Conservation (phyloP, 2,329 filamentous ascomycete species). For the Chaetoscypha palmicola region DNA sequence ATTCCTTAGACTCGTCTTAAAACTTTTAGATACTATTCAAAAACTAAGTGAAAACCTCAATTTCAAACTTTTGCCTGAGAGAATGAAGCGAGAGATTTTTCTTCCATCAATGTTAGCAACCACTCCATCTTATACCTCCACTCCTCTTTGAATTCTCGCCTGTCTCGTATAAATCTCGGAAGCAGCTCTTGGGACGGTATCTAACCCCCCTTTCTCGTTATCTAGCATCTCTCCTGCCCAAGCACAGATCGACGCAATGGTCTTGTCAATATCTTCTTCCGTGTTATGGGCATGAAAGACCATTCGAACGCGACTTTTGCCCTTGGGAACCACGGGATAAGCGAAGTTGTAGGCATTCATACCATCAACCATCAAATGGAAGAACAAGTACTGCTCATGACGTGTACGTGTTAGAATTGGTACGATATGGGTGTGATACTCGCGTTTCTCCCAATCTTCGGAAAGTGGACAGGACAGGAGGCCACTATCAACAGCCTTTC, state of each 20-base stretch:
- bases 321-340: neutral
- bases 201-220: neutral
- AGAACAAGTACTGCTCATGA: conserved; percentile 1
- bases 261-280: neutral
- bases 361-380: neutral
- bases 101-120: too few species aligned
- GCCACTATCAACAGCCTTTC: conserved; percentile 21
- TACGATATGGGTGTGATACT: conserved; percentile 28
- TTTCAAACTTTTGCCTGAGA: too few species aligned
- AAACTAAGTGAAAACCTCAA: too few species aligned
- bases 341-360: conserved; percentile 1
- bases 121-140: neutral
- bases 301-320: neutral
- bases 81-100: too few species aligned
- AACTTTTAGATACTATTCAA: too few species aligned
- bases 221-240: conserved; percentile 4
- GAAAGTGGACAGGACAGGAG: conserved; percentile 27
- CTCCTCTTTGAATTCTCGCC: neutral
- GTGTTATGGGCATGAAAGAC: conserved; percentile 2
- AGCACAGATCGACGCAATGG: neutral
- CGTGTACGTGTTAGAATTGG: conserved; percentile 26
- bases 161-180: neutral
- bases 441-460: conserved; percentile 25
- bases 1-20: too few species aligned
- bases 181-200: neutral